Conservation (phyloP, 371 early-diverging fungal genomes). For the Rhizopus arrhizus region DNA sequence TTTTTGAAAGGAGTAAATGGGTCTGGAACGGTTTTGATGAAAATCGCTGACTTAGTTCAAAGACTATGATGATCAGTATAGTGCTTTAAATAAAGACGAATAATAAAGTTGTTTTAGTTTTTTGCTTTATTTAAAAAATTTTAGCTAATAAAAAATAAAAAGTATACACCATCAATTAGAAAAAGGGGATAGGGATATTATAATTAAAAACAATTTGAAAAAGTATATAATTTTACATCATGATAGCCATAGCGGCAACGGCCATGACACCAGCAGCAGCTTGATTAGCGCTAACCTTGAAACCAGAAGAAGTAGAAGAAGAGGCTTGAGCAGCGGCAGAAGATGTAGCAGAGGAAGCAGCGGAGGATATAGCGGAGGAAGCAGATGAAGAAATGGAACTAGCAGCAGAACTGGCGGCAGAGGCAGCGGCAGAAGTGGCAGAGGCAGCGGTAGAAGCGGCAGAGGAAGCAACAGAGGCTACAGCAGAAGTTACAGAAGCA, state of each 20-base stretch:
- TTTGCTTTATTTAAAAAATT: too few species aligned
- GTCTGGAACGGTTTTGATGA: too few species aligned
- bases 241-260: conserved; percentile 22
- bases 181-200: not conserved
- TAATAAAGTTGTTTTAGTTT: too few species aligned
- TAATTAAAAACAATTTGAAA: not conserved
- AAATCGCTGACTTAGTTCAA: too few species aligned
- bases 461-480: not conserved
- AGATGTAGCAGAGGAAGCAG: conserved; percentile 3
- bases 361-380: conserved; percentile 12
- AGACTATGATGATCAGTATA: too few species aligned
- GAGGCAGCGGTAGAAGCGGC: conserved; percentile 6
- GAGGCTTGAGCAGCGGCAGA: conserved; percentile 5
- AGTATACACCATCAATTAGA: not conserved
- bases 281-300: too few species aligned
- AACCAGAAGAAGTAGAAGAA: conserved; percentile 3
- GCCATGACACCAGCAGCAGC: conserved; percentile 20
- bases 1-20: too few species aligned
- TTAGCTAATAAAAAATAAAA: not conserved
- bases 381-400: conserved; percentile 12
- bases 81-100: too few species aligned
- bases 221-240: conserved; percentile 1
- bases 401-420: conserved; percentile 10
- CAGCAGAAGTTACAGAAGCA: conserved; percentile 12
- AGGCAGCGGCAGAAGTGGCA: conserved; percentile 8